phyloP scores from a whole-genome alignment of 2,329 filamentous ascomycete species.

The Pochonia chlamydosporia region DNA sequence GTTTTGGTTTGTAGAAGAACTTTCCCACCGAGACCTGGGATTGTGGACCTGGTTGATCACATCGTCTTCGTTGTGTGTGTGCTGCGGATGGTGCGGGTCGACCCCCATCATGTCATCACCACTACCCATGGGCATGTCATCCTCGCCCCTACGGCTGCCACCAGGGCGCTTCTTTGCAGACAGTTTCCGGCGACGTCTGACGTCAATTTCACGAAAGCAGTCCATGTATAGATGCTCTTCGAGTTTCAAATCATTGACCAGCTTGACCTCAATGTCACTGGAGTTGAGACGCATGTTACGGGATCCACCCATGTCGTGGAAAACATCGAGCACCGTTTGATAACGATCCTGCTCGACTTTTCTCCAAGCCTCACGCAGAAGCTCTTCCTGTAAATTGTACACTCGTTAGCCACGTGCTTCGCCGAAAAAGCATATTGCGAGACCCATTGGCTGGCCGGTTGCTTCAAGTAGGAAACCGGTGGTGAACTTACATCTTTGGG shows the following conservation, averaged over 20 bases:
- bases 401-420: conserved; percentile 2
- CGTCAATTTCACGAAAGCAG: conserved; percentile 27
- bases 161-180: conserved; percentile 21
- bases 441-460: not conserved
- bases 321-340: conserved; percentile 33
- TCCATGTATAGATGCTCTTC: conserved; percentile 35
- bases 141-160: conserved; percentile 13
- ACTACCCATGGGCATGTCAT: conserved; percentile 31
- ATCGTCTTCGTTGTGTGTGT: conserved; percentile 25
- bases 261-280: conserved; percentile 42
- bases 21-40: conserved; percentile 19
- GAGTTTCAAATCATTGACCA: conserved; percentile 37
- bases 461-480: not conserved
- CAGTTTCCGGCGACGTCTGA: conserved; percentile 37
- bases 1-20: conserved; percentile 15
- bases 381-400: conserved; percentile 26
- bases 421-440: conserved; percentile 2
- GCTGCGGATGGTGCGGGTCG: conserved; percentile 30
- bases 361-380: conserved; percentile 34
- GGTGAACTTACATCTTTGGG: conserved; percentile 39
- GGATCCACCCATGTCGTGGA: conserved; percentile 45
- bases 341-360: conserved; percentile 38
- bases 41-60: conserved; percentile 28
- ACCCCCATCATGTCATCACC: conserved; percentile 36
- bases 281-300: conserved; percentile 42